phyloP scores from a whole-genome alignment of 139 green algal species.

The Coccomyxa sp. region DNA sequence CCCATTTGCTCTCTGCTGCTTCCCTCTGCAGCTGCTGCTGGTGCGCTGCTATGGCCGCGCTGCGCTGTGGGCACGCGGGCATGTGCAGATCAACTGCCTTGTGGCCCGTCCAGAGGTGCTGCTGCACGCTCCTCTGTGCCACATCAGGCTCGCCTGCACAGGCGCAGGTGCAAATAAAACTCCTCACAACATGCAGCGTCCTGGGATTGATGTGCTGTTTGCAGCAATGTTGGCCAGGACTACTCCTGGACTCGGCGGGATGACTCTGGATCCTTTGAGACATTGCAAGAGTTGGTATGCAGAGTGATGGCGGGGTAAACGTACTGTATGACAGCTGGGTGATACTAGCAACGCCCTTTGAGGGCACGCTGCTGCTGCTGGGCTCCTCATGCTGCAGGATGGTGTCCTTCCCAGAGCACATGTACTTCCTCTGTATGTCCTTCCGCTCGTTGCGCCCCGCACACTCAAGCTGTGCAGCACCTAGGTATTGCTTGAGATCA shows the following conservation, averaged over 20 bases:
- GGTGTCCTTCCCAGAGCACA: background rate
- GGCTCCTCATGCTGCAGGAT: background rate
- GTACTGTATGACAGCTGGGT: background rate
- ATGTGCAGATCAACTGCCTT: background rate
- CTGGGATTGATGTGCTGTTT: background rate
- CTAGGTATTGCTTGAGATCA: too few species aligned
- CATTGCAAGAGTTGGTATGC: background rate
- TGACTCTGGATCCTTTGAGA: background rate
- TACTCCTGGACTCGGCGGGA: background rate
- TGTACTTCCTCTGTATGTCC: background rate
- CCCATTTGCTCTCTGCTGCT: background rate
- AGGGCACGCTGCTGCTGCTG: background rate
- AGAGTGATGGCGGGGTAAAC: background rate
- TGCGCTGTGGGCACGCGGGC: background rate
- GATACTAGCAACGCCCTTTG: background rate
- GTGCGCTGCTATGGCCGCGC: background rate
- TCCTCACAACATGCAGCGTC: background rate
- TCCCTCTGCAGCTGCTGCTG: background rate
- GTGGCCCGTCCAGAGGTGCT: background rate
- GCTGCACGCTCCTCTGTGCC: background rate
- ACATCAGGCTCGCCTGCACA: background rate
- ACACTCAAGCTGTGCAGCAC: too few species aligned
- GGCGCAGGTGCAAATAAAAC: background rate
- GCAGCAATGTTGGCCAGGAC: background rate
- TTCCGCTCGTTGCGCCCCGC: background rate